Evolutionary conservation across 2,329 filamentous ascomycete species (phyloP), one percentile per base, ranked within the genome.

Genomic region (Fusarium agapanthi): DNA sequence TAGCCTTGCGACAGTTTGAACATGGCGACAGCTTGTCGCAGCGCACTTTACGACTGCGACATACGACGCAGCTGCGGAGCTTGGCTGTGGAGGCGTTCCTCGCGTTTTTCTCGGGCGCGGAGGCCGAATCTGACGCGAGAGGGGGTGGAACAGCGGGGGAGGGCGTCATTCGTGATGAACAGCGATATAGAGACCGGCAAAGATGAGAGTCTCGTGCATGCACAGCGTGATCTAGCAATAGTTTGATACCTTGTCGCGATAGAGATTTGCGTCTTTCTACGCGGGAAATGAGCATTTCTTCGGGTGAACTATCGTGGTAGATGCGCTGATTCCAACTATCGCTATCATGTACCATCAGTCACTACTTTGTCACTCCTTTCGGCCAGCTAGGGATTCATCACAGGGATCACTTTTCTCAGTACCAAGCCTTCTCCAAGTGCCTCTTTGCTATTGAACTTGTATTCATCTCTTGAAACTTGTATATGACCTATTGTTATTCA

Each of bases 11-110:
- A 73, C 88, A 90, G 71, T 89, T 89, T 9, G 87, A 86, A 71
- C 88, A 90, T 3, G 88, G 88, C 7, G 84, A 85, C 47, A 81
- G 78, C 77, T 88, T 89, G 75, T 89, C 86, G 77, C 88, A 90
- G 48, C 87, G 86, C 9, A 90, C 88, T 71, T 89, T 89, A 50
- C 88, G 87, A 38, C 79, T 81, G 47, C 88, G 83, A 68, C 88
- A 90, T 7, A 84, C 82, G 9, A 86, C 80, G 58, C 86, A 88
- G 75, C 86, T 87, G 58, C 86, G 85, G 56, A 76, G 77, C 72
- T 86, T 69, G 51, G 58, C 32, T 30, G 63, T 53, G 32, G 50
- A 44, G 44, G 64, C 43, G 45, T 61, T 54, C 45, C 50, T 77
- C 73, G 75, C 72, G 71, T 40, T 63, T 75, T 76, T 75, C 67